Evolutionary conservation across 208 protist genomes (phyloP).

Genomic region (Trypanosoma vivax): DNA sequence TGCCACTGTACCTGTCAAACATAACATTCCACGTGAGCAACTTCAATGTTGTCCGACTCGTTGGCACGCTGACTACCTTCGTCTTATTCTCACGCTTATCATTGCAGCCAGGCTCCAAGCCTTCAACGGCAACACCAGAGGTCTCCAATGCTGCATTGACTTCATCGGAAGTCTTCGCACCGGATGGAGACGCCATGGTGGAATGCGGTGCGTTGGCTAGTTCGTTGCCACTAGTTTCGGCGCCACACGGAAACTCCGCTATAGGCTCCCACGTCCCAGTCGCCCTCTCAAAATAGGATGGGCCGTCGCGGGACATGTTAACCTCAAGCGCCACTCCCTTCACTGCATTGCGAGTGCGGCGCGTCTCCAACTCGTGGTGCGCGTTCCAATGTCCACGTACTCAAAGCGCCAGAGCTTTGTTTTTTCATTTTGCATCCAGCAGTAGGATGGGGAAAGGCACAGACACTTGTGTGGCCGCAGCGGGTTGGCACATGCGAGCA

Average conservation of each 20-base stretch:
- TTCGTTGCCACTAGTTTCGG: background rate
- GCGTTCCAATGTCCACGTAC: conserved; percentile 70
- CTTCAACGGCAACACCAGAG: background rate
- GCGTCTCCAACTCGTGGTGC: conserved; percentile 27
- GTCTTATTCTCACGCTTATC: background rate
- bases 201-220: background rate
- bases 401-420: conserved; percentile 62
- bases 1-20: conserved; percentile 86
- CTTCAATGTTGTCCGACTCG: conserved; percentile 26
- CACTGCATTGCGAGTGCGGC: conserved; percentile 39
- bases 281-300: conserved; percentile 10
- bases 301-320: conserved; percentile 26
- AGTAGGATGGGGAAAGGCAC: conserved; percentile 69
- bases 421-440: conserved; percentile 56
- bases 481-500: conserved; percentile 29
- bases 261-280: conserved; percentile 21
- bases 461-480: conserved; percentile 40
- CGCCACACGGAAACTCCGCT: conserved; percentile 21
- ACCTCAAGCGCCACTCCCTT: conserved; percentile 22
- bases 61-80: background rate
- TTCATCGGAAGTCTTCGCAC: background rate
- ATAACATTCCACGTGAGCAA: conserved; percentile 89
- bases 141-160: background rate
- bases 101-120: background rate
- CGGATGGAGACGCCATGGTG: background rate